Base-by-base conservation (phyloP, 1,284 basidiomycete species). In the Microbotryum lychnidis-dioicae region DNA sequence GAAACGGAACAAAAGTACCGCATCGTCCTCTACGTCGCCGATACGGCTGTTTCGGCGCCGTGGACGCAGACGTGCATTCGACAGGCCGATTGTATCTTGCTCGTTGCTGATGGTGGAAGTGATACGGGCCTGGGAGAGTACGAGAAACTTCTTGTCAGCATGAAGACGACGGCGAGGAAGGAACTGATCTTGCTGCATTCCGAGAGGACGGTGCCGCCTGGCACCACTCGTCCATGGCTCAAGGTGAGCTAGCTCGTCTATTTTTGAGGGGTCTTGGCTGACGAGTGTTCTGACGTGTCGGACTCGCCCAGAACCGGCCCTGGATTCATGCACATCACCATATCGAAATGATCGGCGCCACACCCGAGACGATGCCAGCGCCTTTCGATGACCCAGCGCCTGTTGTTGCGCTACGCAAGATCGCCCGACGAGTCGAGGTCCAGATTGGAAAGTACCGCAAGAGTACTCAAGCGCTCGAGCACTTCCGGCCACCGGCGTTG, bases 61-160 rank as follows among this genome's bases (percentile, higher is more conserved):
- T 97, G 93, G 92, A 96, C 92, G n/a, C 86, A 93, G 76, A 97
- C 91, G 1, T 96, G 91, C 73, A 92, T 97, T 65, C 83, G 90
- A 29, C 73, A 92, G 84, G 96, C 96, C 16, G 94, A 98, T 77
- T 92, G 87, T 72, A 87, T 98, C 21, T 86, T 99, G 80, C 84
- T 98, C 23, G 87, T 98, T 44, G 92, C 92, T n/a, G 73, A 75
- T 54, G 79, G 76, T 14, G 89, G 94, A 81, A 91, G 89, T 3
- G 91, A 94, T 25, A 67, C 71, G 3, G 67, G 63, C 7, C 53
- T 76, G 50, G 77, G 75, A n/a, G 76, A 77, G 67, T 76, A 75
- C 72, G 94, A 98, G 75, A 84, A 93, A 56, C 78, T 98, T 9
- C 77, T 98, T 52, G 82, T 92, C 49, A 89, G 91, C 7, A 86